phyloP scores from a whole-genome alignment of 2,329 filamentous ascomycete species.

The Hymenoscyphus linearis region DNA sequence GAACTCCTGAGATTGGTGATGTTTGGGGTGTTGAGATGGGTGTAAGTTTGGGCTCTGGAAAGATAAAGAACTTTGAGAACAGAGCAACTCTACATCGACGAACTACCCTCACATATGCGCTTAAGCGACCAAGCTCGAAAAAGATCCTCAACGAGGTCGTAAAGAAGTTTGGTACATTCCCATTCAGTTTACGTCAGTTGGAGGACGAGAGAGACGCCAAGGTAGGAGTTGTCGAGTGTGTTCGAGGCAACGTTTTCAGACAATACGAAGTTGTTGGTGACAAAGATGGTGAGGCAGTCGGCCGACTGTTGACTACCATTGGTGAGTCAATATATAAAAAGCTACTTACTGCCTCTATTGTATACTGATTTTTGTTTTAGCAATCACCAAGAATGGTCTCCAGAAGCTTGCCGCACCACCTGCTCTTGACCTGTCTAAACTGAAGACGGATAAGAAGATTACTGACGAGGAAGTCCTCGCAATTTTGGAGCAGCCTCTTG shows the following conservation, averaged over 20 bases:
- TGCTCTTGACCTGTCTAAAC: slow-evolving; percentile 70
- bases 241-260: slow-evolving; percentile 84
- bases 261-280: slow-evolving; percentile 96
- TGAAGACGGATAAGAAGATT: slow-evolving; percentile 97
- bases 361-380: slow-evolving; percentile 42
- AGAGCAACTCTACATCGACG: slow-evolving; percentile 89
- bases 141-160: slow-evolving; percentile 90
- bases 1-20: slow-evolving; percentile 80
- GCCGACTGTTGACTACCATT: slow-evolving; percentile 82
- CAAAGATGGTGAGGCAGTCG: slow-evolving; percentile 81
- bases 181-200: slow-evolving; percentile 94
- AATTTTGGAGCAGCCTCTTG: slow-evolving; percentile 83
- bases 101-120: slow-evolving; percentile 82
- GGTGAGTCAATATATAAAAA: slow-evolving; percentile 54
- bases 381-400: slow-evolving; percentile 95
- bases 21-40: slow-evolving; percentile 98
- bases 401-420: slow-evolving; percentile 77
- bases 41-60: slow-evolving; percentile 83
- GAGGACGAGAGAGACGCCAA: slow-evolving; percentile 94
- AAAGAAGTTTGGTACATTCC: slow-evolving; percentile 96
- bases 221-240: slow-evolving; percentile 95
- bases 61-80: slow-evolving; percentile 88
- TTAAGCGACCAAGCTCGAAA: slow-evolving; percentile 91
- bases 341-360: neutral
- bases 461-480: slow-evolving; percentile 91